Evolutionary conservation across 2,329 filamentous ascomycete species (phyloP), one percentile per base, ranked within the genome.

Genomic region (Fusarium luffae): DNA sequence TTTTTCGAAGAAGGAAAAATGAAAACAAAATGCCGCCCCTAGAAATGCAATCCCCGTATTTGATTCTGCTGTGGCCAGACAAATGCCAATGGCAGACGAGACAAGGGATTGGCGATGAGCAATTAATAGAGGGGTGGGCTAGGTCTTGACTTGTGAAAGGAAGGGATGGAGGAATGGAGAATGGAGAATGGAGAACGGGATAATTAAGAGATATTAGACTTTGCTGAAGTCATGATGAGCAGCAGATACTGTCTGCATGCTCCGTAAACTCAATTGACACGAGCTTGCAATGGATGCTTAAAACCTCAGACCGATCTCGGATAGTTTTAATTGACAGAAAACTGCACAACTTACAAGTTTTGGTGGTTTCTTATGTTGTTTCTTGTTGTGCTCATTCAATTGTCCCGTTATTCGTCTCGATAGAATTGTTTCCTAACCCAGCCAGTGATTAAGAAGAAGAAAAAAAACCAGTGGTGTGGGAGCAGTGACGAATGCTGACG

Each of bases 401-500:
- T 51, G 21, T 54, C 49, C 37, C 46, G 59, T 41, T 34, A 37
- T 73, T 44, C 51, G 43, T 54, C 47, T 44, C 40, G 49, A 68
- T 42, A 63, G 43, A 58, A 66, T 51, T 63, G 59, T 57, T 41
- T 62, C 54, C 43, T 41, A 67, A 58, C 51, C 50, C 60, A 54
- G 62, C 50, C 60, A 54, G 62, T 32, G 61, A 46, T 41, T 32
- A 32, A 32, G 13, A 30, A 30, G 28, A 10, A 69, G 28, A 49
- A 54, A 69, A 40, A 49, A 54, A 55, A 43, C 66, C 62, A 73
- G 70, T 73, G 68, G 72, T 66, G 68, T 65, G 49, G 47, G 54
- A 55, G 42, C 61, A 68, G 72, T 74, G 71, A 74, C 61, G 73
- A 67, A 66, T 66, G 51, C 61, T 68, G 65, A 68, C 57, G 56